Base-by-base conservation (phyloP, 2,329 filamentous ascomycete species). In the Fonsecaea erecta region DNA sequence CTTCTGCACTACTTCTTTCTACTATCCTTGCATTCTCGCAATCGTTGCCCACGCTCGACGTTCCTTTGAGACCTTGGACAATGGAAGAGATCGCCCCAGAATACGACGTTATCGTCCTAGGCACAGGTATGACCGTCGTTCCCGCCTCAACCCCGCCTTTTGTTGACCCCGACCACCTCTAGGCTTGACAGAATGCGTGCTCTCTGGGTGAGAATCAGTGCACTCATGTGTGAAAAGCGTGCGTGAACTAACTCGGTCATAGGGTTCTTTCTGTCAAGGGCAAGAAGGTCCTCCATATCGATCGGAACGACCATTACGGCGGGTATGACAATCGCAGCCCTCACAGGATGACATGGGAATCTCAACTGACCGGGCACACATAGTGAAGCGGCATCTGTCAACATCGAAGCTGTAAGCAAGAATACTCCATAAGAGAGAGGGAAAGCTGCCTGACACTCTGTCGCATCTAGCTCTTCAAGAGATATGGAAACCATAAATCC, bases 51-150 rank as follows among this genome's bases (percentile, higher is more conserved):
- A 26, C 35, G 12, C 30, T 21, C 21, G 48, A 37, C 34, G 28
- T 60, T 65, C 40, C 35, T 51, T 53, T 60, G n/a, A 32, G 12
- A 40, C 46, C 56, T 34, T 59, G 48, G 81, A 86, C 69, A 82
- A 98, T 98, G 95, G 95, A 98, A 78, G 95, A 98, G 82, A 97
- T 99, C 78, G 92, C 93, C 73, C 91, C 92, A 78, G 93, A 97
- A 82, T 99, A 99, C 86, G 95, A 99, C 86, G 92, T 97, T 80
- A 88, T 99, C 78, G 95, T 99, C 78, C 88, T 99, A 79, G 95
- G 95, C 86, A 99, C 95, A 79, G 93, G 93, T 97, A 85, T 73
- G 72, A 69, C 73, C 69, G 78, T 76, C 75, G 74, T 75, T 74
- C 76, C 70, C 72, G 63, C 66, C 65, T 68, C 68, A 53, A 55